Evolutionary conservation across 2,329 filamentous ascomycete genomes (phyloP).

Genomic region (Clonostachys byssicola): DNA sequence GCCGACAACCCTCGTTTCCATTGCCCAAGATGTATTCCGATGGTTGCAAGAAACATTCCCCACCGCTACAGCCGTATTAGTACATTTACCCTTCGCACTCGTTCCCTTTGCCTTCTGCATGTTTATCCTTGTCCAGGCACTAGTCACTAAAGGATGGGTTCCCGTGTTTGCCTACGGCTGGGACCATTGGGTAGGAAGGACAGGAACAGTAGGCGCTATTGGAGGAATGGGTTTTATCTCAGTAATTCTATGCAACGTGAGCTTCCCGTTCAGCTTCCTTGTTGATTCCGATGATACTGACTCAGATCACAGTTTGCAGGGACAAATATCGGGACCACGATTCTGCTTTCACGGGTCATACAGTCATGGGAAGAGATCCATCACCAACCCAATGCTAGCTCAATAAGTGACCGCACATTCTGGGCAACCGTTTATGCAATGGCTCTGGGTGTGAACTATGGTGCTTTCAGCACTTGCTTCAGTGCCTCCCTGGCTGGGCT

Average conservation of each 20-base stretch:
- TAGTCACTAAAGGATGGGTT: slow-evolving; percentile 73
- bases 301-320: slow-evolving; percentile 57
- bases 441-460: slow-evolving; percentile 72
- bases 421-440: slow-evolving; percentile 73
- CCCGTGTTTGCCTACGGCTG: slow-evolving; percentile 69
- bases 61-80: slow-evolving; percentile 59
- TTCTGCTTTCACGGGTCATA: slow-evolving; percentile 66
- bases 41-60: slow-evolving; percentile 70
- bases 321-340: slow-evolving; percentile 74
- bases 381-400: slow-evolving; percentile 21
- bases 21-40: slow-evolving; percentile 35
- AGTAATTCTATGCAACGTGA: slow-evolving; percentile 67
- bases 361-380: slow-evolving; percentile 66
- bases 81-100: slow-evolving; percentile 63
- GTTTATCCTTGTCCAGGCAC: slow-evolving; percentile 69
- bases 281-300: background rate
- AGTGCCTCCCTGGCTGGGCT: slow-evolving; percentile 69
- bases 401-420: slow-evolving; percentile 61
- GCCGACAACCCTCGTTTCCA: slow-evolving; percentile 46
- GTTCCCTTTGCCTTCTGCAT: slow-evolving; percentile 70
- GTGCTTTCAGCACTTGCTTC: slow-evolving; percentile 69
- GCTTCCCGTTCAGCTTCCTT: background rate
- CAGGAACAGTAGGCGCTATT: slow-evolving; percentile 63
- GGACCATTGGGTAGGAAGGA: slow-evolving; percentile 68
- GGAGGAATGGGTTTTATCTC: slow-evolving; percentile 72